Conservation (phyloP, 2,329 filamentous ascomycete species). For the Cladobotryum protrusum region DNA sequence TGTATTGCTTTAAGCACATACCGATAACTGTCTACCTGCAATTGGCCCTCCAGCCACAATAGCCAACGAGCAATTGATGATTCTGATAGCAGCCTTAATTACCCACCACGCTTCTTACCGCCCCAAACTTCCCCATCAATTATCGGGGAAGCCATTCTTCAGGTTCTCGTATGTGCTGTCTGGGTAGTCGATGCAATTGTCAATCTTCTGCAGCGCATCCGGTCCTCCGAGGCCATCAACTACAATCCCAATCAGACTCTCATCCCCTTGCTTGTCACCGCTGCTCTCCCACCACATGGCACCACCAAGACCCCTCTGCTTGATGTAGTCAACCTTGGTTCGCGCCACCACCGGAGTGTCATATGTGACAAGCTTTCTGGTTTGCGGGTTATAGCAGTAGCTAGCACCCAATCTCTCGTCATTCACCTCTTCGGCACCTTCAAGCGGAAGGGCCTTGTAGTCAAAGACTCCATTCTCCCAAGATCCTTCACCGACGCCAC, state of each 20-base stretch:
- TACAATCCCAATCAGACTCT: slow-evolving; percentile 63
- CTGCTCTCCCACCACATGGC: slow-evolving; percentile 98
- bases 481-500: slow-evolving; percentile 67
- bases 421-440: slow-evolving; percentile 56
- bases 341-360: slow-evolving; percentile 63
- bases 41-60: too few species aligned
- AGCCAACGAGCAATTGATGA: too few species aligned
- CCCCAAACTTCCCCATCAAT: slow-evolving; percentile 19
- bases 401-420: slow-evolving; percentile 63
- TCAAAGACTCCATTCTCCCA: slow-evolving; percentile 87
- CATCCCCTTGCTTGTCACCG: slow-evolving; percentile 59
- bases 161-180: slow-evolving; percentile 66
- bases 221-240: slow-evolving; percentile 53
- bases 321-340: slow-evolving; percentile 67
- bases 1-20: too few species aligned
- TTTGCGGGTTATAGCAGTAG: slow-evolving; percentile 65
- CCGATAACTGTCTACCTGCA: too few species aligned
- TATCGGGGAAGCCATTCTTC: slow-evolving; percentile 47
- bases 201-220: slow-evolving; percentile 39
- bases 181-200: slow-evolving; percentile 60
- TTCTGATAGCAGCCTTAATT: too few species aligned
- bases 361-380: slow-evolving; percentile 69
- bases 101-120: background rate
- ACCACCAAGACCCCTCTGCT: slow-evolving; percentile 62
- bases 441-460: slow-evolving; percentile 74